A percentile compares a stretch with the other conserved stretches of the same genome.
phyloP scores from a whole-genome alignment of 768 basidiomycete genomes.

The Imleria badia region DNA sequence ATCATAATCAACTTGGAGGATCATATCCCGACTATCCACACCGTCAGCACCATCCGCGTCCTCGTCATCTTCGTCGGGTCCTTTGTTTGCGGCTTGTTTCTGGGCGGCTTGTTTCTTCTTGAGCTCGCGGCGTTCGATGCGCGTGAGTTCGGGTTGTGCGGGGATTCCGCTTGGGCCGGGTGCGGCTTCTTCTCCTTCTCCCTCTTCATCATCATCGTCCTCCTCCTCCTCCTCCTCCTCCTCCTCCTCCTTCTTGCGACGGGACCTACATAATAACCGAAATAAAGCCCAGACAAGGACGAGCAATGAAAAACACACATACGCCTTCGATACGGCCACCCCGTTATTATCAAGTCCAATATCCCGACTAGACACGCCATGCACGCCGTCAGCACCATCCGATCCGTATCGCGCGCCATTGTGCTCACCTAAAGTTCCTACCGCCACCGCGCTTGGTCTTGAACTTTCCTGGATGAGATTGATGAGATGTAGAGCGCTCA shows the following conservation, averaged over 20 bases:
- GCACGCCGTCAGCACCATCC: slow-evolving; percentile 7
- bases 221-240: slow-evolving; percentile 41
- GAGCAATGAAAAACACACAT: slow-evolving; percentile 19
- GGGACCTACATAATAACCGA: slow-evolving; percentile 11
- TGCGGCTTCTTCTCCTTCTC: slow-evolving; percentile 40
- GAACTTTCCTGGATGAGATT: slow-evolving; percentile 59
- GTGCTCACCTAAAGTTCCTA: slow-evolving; percentile 69
- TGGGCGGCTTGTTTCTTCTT: slow-evolving; percentile 74
- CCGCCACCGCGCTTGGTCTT: slow-evolving; percentile 89
- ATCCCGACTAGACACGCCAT: slow-evolving; percentile 45
- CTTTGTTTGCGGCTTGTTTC: slow-evolving; percentile 40
- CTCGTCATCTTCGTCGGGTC: slow-evolving; percentile 51
- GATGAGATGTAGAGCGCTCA: background rate
- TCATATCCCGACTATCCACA: too few species aligned
- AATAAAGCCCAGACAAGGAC: slow-evolving; percentile 12
- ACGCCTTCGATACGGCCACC: slow-evolving; percentile 53
- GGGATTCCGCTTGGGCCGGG: slow-evolving; percentile 30
- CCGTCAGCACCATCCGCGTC: too few species aligned
- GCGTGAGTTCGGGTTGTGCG: slow-evolving; percentile 56
- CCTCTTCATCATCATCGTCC: slow-evolving; percentile 42
- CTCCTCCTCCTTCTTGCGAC: slow-evolving; percentile 33
- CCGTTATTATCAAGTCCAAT: slow-evolving; percentile 59
- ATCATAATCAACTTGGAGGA: too few species aligned
- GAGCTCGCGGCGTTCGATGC: slow-evolving; percentile 71
- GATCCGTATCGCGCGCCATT: slow-evolving; percentile 1